phyloP scores from a whole-genome alignment of 306 rosid species.

The Rosa persica region DNA sequence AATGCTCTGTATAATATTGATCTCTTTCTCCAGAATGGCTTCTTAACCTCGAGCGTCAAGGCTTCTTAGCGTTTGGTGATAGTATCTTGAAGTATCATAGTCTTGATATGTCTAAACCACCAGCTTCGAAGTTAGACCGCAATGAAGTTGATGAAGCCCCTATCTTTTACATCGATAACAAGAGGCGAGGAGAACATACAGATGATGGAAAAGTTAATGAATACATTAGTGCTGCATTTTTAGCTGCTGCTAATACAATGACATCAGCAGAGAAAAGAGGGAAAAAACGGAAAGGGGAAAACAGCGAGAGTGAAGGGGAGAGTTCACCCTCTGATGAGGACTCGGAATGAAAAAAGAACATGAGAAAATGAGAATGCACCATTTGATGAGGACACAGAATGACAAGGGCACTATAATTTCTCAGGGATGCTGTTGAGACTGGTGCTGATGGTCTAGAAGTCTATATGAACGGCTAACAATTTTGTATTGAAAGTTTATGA shows the following conservation, averaged over 20 bases:
- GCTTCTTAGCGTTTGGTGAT: conserved; percentile 62
- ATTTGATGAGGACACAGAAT: conserved; percentile 47
- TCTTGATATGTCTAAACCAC: conserved; percentile 31
- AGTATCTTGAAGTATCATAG: conserved; percentile 31
- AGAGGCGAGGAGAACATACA: conserved; percentile 33
- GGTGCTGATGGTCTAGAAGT: neutral
- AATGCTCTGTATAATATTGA: conserved; percentile 1
- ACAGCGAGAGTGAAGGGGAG: conserved; percentile 34
- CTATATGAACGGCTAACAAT: neutral
- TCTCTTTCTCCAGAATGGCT: conserved; percentile 60
- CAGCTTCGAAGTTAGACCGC: conserved; percentile 31
- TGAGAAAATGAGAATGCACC: conserved; percentile 46
- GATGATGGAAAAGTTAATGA: conserved; percentile 34
- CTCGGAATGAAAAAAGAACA: conserved; percentile 28
- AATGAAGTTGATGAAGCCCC: conserved; percentile 46
- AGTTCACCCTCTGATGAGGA: conserved; percentile 55
- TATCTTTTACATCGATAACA: conserved; percentile 56
- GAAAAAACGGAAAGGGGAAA: conserved; percentile 51
- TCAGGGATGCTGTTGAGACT: neutral
- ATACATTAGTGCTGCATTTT: conserved; percentile 45
- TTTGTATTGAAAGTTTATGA: neutral
- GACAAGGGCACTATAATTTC: neutral
- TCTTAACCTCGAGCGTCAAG: conserved; percentile 58
- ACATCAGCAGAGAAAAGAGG: conserved; percentile 30
- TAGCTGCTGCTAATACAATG: conserved; percentile 58